These are phyloP conservation scores for Cladosporium colombiae DNA, from an alignment of 2,329 filamentous ascomycete species.

Conservation along the genomic window DNA sequence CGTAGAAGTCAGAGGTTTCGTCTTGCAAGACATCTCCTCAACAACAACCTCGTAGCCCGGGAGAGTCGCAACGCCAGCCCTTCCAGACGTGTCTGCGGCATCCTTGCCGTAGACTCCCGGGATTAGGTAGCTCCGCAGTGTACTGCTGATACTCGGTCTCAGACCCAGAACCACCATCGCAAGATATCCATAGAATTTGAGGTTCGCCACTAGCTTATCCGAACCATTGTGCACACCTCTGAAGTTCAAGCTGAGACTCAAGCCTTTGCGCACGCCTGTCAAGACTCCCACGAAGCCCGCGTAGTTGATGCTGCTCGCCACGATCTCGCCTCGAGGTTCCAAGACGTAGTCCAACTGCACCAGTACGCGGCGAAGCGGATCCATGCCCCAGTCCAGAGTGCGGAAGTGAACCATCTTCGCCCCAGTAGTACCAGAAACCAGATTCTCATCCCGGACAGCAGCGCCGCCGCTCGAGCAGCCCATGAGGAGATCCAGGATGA, in stretches of 20 bases:
- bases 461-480: constrained; percentile 64
- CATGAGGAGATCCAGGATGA: constrained; percentile 63
- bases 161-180: constrained; percentile 56
- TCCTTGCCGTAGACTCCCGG: constrained; percentile 22
- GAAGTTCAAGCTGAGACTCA: constrained; percentile 55
- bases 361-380: constrained; percentile 43
- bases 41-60: constrained; percentile 35
- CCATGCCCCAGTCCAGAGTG: constrained; percentile 53
- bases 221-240: constrained; percentile 51
- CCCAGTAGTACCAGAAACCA: constrained; percentile 9
- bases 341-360: constrained; percentile 45
- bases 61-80: not conserved
- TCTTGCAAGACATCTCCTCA: not conserved
- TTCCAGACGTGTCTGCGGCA: not conserved
- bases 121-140: constrained; percentile 49
- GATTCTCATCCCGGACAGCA: constrained; percentile 4
- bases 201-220: constrained; percentile 34
- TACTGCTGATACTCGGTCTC: constrained; percentile 55
- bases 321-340: constrained; percentile 37
- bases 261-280: constrained; percentile 50
- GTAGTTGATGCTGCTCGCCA: constrained; percentile 53
- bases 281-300: constrained; percentile 55
- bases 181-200: constrained; percentile 51
- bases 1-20: constrained; percentile 45
- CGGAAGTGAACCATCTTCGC: constrained; percentile 56